Evolutionary conservation across 306 rosid species (phyloP).

Genomic region (Medicago lupulina): DNA sequence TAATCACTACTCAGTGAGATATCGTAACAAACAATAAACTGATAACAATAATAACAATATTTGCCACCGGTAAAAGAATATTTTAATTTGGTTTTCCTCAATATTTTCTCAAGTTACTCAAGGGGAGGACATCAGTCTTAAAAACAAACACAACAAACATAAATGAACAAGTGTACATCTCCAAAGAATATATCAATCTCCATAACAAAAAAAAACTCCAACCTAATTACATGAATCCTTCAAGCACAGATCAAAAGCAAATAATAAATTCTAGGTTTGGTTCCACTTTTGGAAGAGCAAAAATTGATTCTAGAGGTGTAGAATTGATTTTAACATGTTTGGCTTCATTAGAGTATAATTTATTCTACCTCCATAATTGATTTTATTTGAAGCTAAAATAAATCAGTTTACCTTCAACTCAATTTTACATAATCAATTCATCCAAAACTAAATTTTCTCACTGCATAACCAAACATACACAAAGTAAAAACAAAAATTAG

Average conservation of each 20-base stretch:
- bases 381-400: too few relatives aligned
- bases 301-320: too few relatives aligned
- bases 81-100: neutral
- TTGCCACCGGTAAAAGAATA: constrained; percentile 7
- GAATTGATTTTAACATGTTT: too few relatives aligned
- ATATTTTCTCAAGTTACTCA: neutral
- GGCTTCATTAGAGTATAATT: too few relatives aligned
- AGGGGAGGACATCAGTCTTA: neutral
- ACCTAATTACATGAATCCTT: neutral
- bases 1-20: neutral
- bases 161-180: neutral
- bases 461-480: too few relatives aligned
- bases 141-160: neutral
- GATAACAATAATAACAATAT: neutral
- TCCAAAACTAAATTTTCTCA: too few relatives aligned
- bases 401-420: too few relatives aligned
- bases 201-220: neutral
- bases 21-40: neutral
- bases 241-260: neutral
- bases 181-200: constrained; percentile 9
- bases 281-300: too few relatives aligned
- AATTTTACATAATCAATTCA: neutral
- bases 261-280: too few relatives aligned
- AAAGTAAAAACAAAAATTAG: neutral
- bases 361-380: too few relatives aligned